Conservation (phyloP, 139 green algal genomes). For the Eudorina sp. region DNA sequence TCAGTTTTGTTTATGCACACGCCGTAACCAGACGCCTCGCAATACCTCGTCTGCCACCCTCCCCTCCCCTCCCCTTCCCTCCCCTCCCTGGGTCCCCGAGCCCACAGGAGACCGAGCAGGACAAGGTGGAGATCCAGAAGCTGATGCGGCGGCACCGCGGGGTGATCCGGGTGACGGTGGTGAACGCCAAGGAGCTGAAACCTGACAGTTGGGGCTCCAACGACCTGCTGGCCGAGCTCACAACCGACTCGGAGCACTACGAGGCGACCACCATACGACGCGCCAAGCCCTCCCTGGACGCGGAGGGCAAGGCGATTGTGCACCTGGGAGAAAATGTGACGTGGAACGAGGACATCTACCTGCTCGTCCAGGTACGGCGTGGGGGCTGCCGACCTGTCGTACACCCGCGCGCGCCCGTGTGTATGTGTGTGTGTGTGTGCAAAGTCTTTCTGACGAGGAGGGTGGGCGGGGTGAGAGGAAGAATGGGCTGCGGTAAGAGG, state of each 20-base stretch:
- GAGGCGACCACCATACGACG: conserved; percentile 28
- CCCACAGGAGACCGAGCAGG: conserved; percentile 35
- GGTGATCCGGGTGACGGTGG: conserved; percentile 54
- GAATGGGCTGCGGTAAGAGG: too few relatives aligned
- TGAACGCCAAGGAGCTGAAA: conserved; percentile 48
- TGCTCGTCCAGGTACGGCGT: conserved; percentile 48
- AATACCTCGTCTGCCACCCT: too few relatives aligned
- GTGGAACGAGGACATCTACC: conserved; percentile 44
- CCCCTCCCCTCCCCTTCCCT: background rate
- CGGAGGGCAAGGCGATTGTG: background rate
- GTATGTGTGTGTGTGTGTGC: too few relatives aligned
- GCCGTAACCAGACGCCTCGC: too few relatives aligned
- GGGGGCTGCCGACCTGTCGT: too few relatives aligned
- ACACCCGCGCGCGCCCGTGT: too few relatives aligned
- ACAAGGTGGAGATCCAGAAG: conserved; percentile 57
- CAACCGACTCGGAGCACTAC: conserved; percentile 21
- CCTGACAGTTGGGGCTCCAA: background rate
- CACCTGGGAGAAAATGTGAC: background rate
- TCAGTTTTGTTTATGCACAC: too few relatives aligned
- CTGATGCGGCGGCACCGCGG: conserved; percentile 59
- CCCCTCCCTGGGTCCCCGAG: background rate
- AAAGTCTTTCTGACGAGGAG: too few relatives aligned
- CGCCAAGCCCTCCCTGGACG: background rate
- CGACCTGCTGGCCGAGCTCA: conserved; percentile 19
- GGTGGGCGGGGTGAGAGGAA: too few relatives aligned